These are phyloP conservation scores for Candolleomyces efflorescens DNA, from an alignment of 768 basidiomycete species.

Conservation along the genomic window DNA sequence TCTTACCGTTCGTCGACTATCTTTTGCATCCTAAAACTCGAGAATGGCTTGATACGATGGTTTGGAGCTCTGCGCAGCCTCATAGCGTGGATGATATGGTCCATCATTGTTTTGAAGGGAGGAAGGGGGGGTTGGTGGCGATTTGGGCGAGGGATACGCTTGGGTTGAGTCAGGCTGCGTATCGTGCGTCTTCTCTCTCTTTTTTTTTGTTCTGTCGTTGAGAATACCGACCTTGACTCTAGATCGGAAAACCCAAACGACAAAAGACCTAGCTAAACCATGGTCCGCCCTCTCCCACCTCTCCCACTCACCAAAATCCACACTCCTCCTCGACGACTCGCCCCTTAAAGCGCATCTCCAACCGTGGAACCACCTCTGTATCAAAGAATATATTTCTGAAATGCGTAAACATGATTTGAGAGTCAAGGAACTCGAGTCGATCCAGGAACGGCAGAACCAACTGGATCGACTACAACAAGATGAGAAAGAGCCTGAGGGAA, in stretches of 20 bases:
- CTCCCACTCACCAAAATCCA: slow-evolving; percentile 40
- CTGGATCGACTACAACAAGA: too few species aligned
- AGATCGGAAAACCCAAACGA: slow-evolving; percentile 50
- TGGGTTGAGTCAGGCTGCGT: slow-evolving; percentile 56
- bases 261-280: slow-evolving; percentile 71
- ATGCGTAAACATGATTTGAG: slow-evolving; percentile 32
- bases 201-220: not conserved
- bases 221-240: not conserved
- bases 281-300: slow-evolving; percentile 41
- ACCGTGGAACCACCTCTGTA: slow-evolving; percentile 79
- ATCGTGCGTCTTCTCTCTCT: too few species aligned
- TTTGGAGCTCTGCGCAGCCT: slow-evolving; percentile 87
- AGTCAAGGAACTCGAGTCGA: slow-evolving; percentile 13
- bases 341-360: slow-evolving; percentile 59
- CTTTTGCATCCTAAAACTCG: slow-evolving; percentile 58
- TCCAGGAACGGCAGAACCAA: slow-evolving; percentile 6
- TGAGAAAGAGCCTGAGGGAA: too few species aligned
- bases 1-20: slow-evolving; percentile 56
- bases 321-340: slow-evolving; percentile 51
- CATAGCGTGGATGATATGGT: slow-evolving; percentile 79
- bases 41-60: slow-evolving; percentile 76
- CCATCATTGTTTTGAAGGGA: slow-evolving; percentile 47
- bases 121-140: slow-evolving; percentile 42
- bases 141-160: slow-evolving; percentile 81
- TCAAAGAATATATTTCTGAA: slow-evolving; percentile 57